phyloP scores from a whole-genome alignment of 2,329 filamentous ascomycete species.

The Aspergillus luchuensis region DNA sequence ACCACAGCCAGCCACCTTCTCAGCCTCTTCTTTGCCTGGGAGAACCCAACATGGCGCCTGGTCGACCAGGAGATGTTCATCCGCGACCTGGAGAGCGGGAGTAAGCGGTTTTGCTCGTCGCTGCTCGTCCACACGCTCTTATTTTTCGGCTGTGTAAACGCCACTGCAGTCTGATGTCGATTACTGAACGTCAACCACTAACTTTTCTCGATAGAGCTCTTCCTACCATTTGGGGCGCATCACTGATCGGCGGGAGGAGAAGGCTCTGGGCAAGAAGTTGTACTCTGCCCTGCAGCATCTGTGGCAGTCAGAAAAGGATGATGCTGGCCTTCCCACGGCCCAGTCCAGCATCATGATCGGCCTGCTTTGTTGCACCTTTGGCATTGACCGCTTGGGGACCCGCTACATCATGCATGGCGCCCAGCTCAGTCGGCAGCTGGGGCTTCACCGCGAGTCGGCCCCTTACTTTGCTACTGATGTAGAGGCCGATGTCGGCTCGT shows the following conservation, averaged over 20 bases:
- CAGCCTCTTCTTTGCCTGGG: slow-evolving; percentile 29
- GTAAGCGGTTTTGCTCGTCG: slow-evolving; percentile 22
- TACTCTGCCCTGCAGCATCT: slow-evolving; percentile 25
- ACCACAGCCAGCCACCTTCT: slow-evolving; percentile 27
- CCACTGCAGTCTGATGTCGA: neutral
- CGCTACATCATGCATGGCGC: slow-evolving; percentile 27
- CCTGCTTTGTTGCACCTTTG: slow-evolving; percentile 28
- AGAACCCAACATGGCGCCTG: slow-evolving; percentile 29
- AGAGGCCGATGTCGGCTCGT: slow-evolving; percentile 2
- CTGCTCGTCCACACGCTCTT: slow-evolving; percentile 24
- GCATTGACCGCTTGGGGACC: slow-evolving; percentile 26
- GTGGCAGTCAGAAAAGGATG: slow-evolving; percentile 21
- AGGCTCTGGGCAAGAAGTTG: slow-evolving; percentile 22
- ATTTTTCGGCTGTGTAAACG: slow-evolving; percentile 27
- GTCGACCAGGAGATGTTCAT: slow-evolving; percentile 25
- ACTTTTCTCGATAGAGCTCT: slow-evolving; percentile 21
- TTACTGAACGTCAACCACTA: neutral
- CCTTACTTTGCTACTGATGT: slow-evolving; percentile 14
- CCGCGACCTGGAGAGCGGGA: slow-evolving; percentile 22
- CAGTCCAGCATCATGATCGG: slow-evolving; percentile 28
- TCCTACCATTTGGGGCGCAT: slow-evolving; percentile 27
- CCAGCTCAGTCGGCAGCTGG: slow-evolving; percentile 13
- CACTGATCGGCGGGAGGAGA: slow-evolving; percentile 27
- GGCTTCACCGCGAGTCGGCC: slow-evolving; percentile 13
- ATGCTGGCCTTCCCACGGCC: slow-evolving; percentile 18